Percentiles rank a stretch among this genome's conserved stretches.
Evolutionary conservation across 345 rosid genomes (phyloP).

Genomic region (Ailanthus altissimus): DNA sequence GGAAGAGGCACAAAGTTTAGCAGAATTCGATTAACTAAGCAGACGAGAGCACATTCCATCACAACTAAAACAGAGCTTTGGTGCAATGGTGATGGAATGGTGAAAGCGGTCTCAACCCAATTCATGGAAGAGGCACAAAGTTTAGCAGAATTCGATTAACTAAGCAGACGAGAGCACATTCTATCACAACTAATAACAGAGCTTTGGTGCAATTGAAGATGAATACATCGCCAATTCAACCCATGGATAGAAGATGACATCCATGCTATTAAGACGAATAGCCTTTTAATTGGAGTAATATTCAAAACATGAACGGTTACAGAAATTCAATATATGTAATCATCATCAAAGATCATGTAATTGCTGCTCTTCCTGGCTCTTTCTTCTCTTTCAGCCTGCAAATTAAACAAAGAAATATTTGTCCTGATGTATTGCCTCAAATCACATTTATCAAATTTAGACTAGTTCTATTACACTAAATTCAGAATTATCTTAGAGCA

Average conservation of each 20-base stretch:
- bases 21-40: neutral
- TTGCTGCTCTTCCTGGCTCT: constrained; percentile 59
- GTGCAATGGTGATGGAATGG: neutral
- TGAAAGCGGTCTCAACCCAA: neutral
- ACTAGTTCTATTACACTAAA: neutral
- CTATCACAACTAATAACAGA: neutral
- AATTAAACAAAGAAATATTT: neutral
- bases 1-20: neutral
- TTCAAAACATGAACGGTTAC: neutral
- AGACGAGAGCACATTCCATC: constrained; percentile 1
- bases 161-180: neutral
- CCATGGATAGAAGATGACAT: neutral
- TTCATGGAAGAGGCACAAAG: neutral
- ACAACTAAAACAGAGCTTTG: no score
- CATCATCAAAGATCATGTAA: constrained; percentile 79
- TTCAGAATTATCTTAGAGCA: neutral
- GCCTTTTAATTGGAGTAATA: neutral
- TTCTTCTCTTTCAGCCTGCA: constrained; percentile 74
- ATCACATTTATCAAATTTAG: neutral
- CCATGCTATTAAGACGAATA: neutral
- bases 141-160: neutral
- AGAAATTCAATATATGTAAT: constrained; percentile 56
- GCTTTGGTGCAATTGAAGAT: neutral
- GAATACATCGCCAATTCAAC: neutral
- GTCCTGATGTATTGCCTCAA: neutral